Evolutionary conservation across 305 asterid species (phyloP).

Genomic region (Fraxinus sp.): DNA sequence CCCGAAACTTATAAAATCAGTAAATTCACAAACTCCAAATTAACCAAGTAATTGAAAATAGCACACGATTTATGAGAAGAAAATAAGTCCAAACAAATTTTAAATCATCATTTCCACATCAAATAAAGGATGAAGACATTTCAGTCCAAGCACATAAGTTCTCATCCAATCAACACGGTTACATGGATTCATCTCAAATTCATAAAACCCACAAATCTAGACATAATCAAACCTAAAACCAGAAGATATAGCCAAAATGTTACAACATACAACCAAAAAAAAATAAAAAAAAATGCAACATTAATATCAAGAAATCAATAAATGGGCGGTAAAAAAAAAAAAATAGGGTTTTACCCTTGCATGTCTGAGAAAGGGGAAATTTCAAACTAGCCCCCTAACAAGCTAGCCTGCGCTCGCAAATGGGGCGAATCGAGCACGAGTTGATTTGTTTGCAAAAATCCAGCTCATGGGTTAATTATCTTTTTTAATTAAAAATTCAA

Average conservation of each 20-base stretch:
- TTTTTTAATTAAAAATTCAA: too few species aligned
- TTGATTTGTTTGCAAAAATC: too few species aligned
- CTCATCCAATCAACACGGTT: slow-evolving; percentile 6
- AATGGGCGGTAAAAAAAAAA: background rate
- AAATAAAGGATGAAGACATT: background rate
- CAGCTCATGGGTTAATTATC: too few species aligned
- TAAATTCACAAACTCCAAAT: slow-evolving; percentile 8
- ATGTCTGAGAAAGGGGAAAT: slow-evolving; percentile 17
- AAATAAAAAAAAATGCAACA: slow-evolving; percentile 3
- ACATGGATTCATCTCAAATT: background rate
- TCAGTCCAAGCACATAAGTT: slow-evolving; percentile 2
- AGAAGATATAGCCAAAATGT: background rate
- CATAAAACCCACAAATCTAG: background rate
- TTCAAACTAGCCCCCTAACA: background rate
- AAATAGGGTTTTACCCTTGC: slow-evolving; percentile 43
- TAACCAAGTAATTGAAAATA: background rate
- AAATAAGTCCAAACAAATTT: background rate
- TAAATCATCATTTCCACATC: background rate
- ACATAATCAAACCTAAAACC: background rate
- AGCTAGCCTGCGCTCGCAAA: too few species aligned
- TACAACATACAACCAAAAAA: background rate
- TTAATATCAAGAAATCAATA: background rate
- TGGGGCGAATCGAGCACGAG: too few species aligned
- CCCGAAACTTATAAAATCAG: background rate
- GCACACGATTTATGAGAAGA: slow-evolving; percentile 10